These are phyloP conservation scores for Hanseniaspora singularis DNA, from an alignment of 805 yeast genomes.

Conservation along the genomic window DNA sequence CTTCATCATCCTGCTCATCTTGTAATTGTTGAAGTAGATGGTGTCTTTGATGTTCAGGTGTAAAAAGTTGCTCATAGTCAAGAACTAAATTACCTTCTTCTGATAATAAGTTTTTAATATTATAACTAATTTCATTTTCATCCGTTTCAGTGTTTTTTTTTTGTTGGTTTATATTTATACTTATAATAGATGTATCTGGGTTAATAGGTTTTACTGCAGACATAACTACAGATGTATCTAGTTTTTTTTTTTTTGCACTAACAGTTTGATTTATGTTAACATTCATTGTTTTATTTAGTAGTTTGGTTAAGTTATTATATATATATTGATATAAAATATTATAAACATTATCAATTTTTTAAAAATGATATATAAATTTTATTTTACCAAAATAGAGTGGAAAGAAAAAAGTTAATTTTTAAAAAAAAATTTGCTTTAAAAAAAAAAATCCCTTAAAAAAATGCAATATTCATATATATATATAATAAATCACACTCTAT, in stretches of 20 bases:
- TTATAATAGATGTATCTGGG: not conserved
- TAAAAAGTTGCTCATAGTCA: slow-evolving; percentile 52
- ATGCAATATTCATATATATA: too few species aligned
- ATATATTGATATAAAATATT: not conserved
- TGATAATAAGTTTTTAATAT: slow-evolving; percentile 7
- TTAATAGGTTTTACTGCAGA: not conserved
- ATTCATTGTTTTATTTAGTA: not conserved
- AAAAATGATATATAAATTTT: too few species aligned
- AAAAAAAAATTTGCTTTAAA: too few species aligned
- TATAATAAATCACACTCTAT: slow-evolving; percentile 66
- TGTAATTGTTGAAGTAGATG: slow-evolving; percentile 6
- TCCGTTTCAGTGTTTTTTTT: not conserved
- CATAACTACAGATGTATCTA: not conserved
- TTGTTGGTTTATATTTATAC: not conserved
- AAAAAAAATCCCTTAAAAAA: too few species aligned
- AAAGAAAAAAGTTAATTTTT: too few species aligned
- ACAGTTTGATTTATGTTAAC: not conserved
- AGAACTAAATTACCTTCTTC: slow-evolving; percentile 31
- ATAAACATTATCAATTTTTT: too few species aligned
- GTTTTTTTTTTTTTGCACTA: slow-evolving; percentile 3
- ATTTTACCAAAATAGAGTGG: too few species aligned
- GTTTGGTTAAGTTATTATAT: too few species aligned
- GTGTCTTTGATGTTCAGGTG: slow-evolving; percentile 9
- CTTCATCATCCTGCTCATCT: slow-evolving; percentile 12
- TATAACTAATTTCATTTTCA: slow-evolving; percentile 6